Evolutionary conservation across 345 rosid genomes (phyloP).

Genomic region (Turritis glabra): DNA sequence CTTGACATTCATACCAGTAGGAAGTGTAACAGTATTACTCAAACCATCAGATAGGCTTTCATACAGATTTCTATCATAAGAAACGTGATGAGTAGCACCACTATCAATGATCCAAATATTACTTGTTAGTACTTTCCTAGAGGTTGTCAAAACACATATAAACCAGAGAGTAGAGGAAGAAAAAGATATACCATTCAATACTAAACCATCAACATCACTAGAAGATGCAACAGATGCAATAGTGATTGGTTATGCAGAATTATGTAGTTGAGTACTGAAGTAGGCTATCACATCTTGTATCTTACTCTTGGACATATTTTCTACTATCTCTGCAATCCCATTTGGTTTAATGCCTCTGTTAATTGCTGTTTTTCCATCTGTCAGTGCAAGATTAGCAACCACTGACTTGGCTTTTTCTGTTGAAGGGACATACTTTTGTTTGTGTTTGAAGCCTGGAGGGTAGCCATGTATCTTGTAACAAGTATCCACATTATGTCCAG

Average conservation of each 20-base stretch:
- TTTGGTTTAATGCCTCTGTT: not conserved
- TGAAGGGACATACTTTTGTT: fast-evolving
- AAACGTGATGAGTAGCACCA: not conserved
- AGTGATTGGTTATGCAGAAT: not conserved
- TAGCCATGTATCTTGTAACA: not conserved
- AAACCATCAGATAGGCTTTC: not conserved
- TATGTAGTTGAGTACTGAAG: not conserved
- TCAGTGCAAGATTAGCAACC: not conserved
- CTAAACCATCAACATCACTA: not conserved
- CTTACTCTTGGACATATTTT: not conserved
- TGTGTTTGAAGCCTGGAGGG: not conserved
- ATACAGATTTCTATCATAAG: not conserved
- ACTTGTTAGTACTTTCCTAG: not conserved
- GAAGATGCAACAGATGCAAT: not conserved
- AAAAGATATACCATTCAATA: not conserved
- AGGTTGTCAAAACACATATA: not conserved
- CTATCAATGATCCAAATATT: not conserved
- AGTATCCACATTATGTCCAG: not conserved
- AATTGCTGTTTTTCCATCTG: fast-evolving
- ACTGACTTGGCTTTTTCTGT: fast-evolving
- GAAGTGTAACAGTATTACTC: not conserved
- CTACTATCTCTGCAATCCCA: not conserved
- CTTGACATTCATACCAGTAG: not conserved
- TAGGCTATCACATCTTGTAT: not conserved
- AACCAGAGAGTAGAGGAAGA: not conserved